Conservation (phyloP, 2,329 filamentous ascomycete genomes). For the Xylariaceae sp. region DNA sequence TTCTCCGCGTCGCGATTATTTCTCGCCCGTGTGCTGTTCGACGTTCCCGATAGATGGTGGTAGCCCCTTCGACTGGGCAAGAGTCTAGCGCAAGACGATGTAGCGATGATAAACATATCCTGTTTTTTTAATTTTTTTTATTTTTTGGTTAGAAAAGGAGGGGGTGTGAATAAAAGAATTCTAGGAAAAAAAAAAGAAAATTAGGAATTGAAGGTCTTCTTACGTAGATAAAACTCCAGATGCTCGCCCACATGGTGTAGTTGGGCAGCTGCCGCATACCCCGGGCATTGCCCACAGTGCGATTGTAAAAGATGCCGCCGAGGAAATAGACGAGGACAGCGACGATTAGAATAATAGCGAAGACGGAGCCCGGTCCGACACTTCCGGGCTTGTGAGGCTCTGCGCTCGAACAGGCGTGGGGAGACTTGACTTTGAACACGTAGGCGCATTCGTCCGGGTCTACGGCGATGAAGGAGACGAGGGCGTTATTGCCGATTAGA, state of each 20-base stretch:
- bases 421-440: constrained; percentile 87
- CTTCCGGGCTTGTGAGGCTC: constrained; percentile 68
- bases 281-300: constrained; percentile 86
- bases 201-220: constrained; percentile 30
- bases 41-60: constrained; percentile 53
- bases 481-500: constrained; percentile 59
- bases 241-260: constrained; percentile 85
- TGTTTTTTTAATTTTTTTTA: constrained; percentile 23
- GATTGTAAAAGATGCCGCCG: constrained; percentile 91
- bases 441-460: constrained; percentile 90
- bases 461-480: constrained; percentile 74
- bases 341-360: constrained; percentile 74
- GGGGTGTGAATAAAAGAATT: constrained; percentile 1
- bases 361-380: constrained; percentile 68
- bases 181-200: too few relatives aligned
- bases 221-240: constrained; percentile 79
- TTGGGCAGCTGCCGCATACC: constrained; percentile 96
- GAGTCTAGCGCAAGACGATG: constrained; percentile 63
- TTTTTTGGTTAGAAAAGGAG: constrained; percentile 2
- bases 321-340: constrained; percentile 83
- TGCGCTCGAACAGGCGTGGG: constrained; percentile 67
- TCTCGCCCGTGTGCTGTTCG: constrained; percentile 38
- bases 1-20: constrained; percentile 75
- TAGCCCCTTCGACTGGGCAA: constrained; percentile 63
- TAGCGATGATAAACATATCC: constrained; percentile 62